These are phyloP conservation scores for Polytrichum commune DNA, from an alignment of 225 moss, liverwort and hornwort species.

Conservation along the genomic window DNA sequence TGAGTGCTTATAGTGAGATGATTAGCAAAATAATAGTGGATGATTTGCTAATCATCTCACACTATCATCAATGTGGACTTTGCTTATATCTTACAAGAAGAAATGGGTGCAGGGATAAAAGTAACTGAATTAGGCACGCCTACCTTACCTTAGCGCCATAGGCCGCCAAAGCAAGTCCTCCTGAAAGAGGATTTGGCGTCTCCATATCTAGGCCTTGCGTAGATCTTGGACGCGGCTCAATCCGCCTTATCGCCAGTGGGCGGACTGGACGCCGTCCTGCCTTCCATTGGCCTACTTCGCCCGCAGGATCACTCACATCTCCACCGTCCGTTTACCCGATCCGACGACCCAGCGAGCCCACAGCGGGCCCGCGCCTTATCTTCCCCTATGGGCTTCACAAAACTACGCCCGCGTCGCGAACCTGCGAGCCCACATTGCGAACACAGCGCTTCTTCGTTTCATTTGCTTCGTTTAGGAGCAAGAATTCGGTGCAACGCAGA, in stretches of 20 bases:
- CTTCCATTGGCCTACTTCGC: background rate
- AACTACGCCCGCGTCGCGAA: background rate
- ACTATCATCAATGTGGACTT: no score
- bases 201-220: background rate
- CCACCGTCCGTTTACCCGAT: background rate
- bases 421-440: background rate
- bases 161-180: background rate
- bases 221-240: background rate
- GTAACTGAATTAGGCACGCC: no score
- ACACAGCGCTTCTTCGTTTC: background rate
- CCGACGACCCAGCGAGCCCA: background rate
- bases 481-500: background rate
- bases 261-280: background rate
- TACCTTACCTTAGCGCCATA: background rate
- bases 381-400: background rate
- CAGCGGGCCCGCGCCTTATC: background rate
- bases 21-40: no score
- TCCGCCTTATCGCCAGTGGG: slow-evolving; percentile 4
- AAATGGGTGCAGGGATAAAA: no score
- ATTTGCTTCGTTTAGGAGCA: background rate
- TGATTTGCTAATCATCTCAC: no score
- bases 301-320: background rate
- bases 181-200: background rate
- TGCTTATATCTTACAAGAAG: no score
- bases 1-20: no score